phyloP scores from a whole-genome alignment of 257 asterid species.

The Solanum chiquidenum region DNA sequence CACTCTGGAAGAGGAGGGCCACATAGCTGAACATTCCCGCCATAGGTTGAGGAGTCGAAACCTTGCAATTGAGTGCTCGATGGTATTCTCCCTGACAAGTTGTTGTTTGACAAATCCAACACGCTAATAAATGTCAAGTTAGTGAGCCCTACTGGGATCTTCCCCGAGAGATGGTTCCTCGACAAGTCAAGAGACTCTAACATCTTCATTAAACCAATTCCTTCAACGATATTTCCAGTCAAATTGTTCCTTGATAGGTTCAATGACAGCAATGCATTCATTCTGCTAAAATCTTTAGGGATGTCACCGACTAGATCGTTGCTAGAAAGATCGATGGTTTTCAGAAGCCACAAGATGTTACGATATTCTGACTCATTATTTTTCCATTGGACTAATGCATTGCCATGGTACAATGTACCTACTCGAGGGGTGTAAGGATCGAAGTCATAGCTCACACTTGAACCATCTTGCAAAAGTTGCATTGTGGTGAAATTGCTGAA shows the following conservation, averaged over 20 bases:
- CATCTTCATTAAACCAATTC: conserved; percentile 10
- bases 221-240: conserved; percentile 9
- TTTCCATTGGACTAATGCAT: conserved; percentile 6
- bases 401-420: not conserved
- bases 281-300: conserved; percentile 3
- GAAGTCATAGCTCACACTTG: not conserved
- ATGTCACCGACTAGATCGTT: conserved; percentile 13
- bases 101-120: conserved; percentile 24
- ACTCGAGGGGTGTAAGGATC: not conserved
- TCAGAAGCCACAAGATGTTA: not conserved
- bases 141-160: not conserved
- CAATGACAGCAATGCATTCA: conserved; percentile 15
- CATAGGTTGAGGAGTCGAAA: conserved; percentile 14
- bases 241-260: conserved; percentile 23
- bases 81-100: conserved; percentile 22
- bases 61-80: conserved; percentile 19
- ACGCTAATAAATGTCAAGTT: not conserved
- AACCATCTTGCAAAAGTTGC: not conserved
- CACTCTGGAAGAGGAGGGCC: conserved; percentile 13
- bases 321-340: conserved; percentile 11
- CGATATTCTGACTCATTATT: not conserved
- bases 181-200: conserved; percentile 10
- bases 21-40: conserved; percentile 13
- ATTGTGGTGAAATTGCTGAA: conserved; percentile 6
- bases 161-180: not conserved